Percentiles rank a stretch among this genome's conserved stretches.
Conservation (phyloP, 2,329 filamentous ascomycete genomes). For the Thielaviopsis ethacetica region DNA sequence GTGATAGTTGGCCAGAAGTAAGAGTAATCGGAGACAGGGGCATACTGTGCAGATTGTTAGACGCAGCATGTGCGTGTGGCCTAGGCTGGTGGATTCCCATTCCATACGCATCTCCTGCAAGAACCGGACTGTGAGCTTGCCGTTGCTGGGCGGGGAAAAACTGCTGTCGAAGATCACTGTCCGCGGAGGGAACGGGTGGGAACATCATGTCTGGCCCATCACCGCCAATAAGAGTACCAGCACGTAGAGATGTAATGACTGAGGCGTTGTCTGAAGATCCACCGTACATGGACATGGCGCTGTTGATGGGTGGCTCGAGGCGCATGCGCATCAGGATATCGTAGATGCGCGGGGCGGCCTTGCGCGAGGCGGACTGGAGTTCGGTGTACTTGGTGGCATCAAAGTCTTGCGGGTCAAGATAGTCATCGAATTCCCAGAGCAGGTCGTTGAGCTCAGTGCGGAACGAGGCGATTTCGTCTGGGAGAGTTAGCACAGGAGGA, state of each 20-base stretch:
- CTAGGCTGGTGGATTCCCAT: slow-evolving; percentile 1
- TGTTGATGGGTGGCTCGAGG: slow-evolving; percentile 17
- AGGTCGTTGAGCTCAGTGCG: slow-evolving; percentile 31
- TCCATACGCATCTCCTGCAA: background rate
- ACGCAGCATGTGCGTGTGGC: background rate
- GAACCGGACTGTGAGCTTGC: background rate
- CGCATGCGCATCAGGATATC: slow-evolving; percentile 39
- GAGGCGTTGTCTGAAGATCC: slow-evolving; percentile 4
- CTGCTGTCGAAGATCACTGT: background rate
- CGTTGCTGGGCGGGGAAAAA: background rate
- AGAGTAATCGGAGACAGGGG: background rate
- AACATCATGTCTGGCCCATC: background rate
- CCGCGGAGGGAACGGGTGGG: background rate
- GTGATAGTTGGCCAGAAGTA: background rate
- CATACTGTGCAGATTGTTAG: background rate
- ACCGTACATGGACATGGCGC: slow-evolving; percentile 1
- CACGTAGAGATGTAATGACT: background rate
- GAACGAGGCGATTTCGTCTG: slow-evolving; percentile 34
- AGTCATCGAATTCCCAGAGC: slow-evolving; percentile 42
- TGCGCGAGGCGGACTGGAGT: slow-evolving; percentile 30
- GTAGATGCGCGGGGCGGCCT: slow-evolving; percentile 30
- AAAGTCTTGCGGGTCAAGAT: slow-evolving; percentile 31
- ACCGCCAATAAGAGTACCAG: background rate
- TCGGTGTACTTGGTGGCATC: slow-evolving; percentile 32
- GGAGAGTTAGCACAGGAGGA: background rate